Conservation (phyloP, 768 basidiomycete genomes). For the Russula earlei region DNA sequence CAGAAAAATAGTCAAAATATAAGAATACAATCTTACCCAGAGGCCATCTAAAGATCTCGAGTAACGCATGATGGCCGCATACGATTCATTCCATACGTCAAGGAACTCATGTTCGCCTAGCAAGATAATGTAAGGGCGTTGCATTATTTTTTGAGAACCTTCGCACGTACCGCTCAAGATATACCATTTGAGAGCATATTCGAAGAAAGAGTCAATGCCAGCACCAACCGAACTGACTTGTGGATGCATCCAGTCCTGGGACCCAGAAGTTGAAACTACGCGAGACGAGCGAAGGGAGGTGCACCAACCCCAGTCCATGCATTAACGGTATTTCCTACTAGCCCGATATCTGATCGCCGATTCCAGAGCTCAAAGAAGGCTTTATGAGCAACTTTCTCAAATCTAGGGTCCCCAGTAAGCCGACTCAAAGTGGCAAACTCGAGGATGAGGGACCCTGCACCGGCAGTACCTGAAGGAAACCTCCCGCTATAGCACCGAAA, state of each 20-base stretch:
- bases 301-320: conserved; percentile 65
- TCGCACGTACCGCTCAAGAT: conserved; percentile 60
- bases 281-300: background rate
- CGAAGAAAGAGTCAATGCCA: conserved; percentile 92
- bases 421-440: conserved; percentile 93
- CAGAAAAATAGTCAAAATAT: background rate
- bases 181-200: conserved; percentile 91
- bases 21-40: conserved; percentile 46
- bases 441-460: conserved; percentile 84
- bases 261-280: background rate
- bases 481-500: background rate
- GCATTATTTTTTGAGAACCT: background rate
- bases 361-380: conserved; percentile 96
- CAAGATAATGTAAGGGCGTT: background rate
- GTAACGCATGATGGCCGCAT: conserved; percentile 57
- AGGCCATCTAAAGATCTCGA: conserved; percentile 76
- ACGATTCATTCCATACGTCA: conserved; percentile 32
- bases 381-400: conserved; percentile 81
- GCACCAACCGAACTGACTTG: conserved; percentile 81
- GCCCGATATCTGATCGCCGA: conserved; percentile 68
- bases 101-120: conserved; percentile 31
- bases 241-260: conserved; percentile 65
- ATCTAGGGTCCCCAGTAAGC: conserved; percentile 80
- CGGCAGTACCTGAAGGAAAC: conserved; percentile 61
- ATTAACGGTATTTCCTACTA: conserved; percentile 86